Conservation (phyloP, 2,329 filamentous ascomycete genomes). For the Zasmidium cellare region DNA sequence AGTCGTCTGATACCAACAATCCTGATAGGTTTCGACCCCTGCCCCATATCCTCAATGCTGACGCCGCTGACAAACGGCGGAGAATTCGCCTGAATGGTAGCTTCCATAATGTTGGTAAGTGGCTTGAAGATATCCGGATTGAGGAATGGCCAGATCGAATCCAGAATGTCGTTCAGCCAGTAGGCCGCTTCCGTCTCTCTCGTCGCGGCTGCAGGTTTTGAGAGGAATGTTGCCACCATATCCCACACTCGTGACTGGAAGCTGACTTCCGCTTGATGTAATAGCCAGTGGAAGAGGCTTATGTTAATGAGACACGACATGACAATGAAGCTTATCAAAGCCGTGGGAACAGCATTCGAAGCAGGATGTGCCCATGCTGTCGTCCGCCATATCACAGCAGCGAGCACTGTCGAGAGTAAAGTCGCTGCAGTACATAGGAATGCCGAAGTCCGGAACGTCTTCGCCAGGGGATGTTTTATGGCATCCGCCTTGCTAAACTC, state of each 20-base stretch:
- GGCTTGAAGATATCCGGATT: background rate
- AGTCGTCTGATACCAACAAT: background rate
- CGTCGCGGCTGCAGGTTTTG: background rate
- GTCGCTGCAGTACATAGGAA: background rate
- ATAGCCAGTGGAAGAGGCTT: background rate
- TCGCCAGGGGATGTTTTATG: background rate
- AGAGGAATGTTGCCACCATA: background rate
- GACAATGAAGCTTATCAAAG: background rate
- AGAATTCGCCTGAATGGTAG: slow-evolving; percentile 1
- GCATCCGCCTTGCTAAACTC: background rate
- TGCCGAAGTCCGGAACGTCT: background rate
- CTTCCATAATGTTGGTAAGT: background rate
- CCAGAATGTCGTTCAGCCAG: background rate
- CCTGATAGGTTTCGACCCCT: background rate
- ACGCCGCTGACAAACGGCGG: background rate
- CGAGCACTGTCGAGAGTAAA: background rate
- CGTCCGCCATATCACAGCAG: background rate
- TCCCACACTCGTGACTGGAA: background rate
- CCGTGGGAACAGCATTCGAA: background rate
- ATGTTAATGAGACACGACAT: background rate
- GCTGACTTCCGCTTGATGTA: background rate
- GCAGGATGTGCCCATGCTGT: background rate
- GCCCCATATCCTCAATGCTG: background rate
- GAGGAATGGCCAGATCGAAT: background rate
- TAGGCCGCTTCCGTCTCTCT: background rate